Base-by-base conservation (phyloP, 148 eudicot genomes). In the Vaccinium macrocarpon region DNA sequence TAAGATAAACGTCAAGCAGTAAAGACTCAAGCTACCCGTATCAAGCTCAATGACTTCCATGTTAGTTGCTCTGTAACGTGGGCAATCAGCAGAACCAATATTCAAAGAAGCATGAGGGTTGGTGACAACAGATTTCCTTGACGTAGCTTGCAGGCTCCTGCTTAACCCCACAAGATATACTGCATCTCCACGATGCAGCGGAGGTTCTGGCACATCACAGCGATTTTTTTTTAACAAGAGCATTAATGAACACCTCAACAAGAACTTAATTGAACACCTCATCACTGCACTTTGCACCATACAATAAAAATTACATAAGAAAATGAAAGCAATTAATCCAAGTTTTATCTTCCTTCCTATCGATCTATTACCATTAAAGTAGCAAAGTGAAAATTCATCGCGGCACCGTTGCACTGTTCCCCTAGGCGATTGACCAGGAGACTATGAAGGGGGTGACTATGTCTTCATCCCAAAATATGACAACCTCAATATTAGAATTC, bases 21-120 rank as follows among this genome's bases (percentile, higher is more conserved):
- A 14, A 49, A 59, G 23, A 73, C 46, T 82, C 76, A 42, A 88
- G 64, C 57, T 87, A 96, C 99, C 99, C 82, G 99, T 93, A 89
- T 96, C 99, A 82, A 96, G 97, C 92, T 96, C 98, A 71, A 96
- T 93, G 81, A 96, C 97, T 89, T 96, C 99, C 99, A 96, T 93
- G 85, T 96, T 96, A 66, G 89, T 94, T 85, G 99, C 98, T 89
- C 99, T 91, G 85, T 94, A 96, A 74, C 97, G 95, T 57, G 99
- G 99, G 87, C 94, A 92, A 86, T 93, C 98, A 81, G 98, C 98
- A 25, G 99, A 95, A 66, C 93, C 91, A 84, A 94, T 93, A 85
- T 91, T 95, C 59, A 96, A 85, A 57, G 99, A 94, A 85, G 97
- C 97, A 88, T 89, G 91, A 38, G 98, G 98, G 81, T 96, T 95